Percentiles rank a stretch among this genome's conserved stretches.
phyloP scores from a whole-genome alignment of 2,329 filamentous ascomycete species.

The Dactylellina cionopaga region DNA sequence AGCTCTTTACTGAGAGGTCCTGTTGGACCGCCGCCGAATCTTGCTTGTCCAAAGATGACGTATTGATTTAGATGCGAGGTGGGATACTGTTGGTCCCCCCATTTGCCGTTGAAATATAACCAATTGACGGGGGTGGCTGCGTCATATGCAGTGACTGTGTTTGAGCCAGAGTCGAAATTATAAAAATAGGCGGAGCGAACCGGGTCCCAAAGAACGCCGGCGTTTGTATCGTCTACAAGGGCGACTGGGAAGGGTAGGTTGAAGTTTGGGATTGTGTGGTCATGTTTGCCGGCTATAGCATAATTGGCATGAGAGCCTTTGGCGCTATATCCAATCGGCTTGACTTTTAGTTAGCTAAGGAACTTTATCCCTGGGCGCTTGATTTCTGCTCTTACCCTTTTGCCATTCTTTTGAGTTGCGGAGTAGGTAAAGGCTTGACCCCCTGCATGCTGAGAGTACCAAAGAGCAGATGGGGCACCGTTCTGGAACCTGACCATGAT shows the following conservation, averaged over 20 bases:
- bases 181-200: slow-evolving; percentile 68
- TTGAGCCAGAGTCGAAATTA: slow-evolving; percentile 63
- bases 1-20: slow-evolving; percentile 41
- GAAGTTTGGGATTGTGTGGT: slow-evolving; percentile 71
- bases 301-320: slow-evolving; percentile 74
- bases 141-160: slow-evolving; percentile 65
- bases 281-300: slow-evolving; percentile 69
- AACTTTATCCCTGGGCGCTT: slow-evolving; percentile 11
- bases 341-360: slow-evolving; percentile 50
- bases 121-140: slow-evolving; percentile 65
- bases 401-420: slow-evolving; percentile 66
- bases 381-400: slow-evolving; percentile 26
- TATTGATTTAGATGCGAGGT: slow-evolving; percentile 8
- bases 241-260: slow-evolving; percentile 66
- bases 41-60: slow-evolving; percentile 32
- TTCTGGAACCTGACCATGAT: slow-evolving; percentile 73
- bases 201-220: slow-evolving; percentile 71
- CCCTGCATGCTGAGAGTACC: slow-evolving; percentile 72
- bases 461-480: slow-evolving; percentile 67
- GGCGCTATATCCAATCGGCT: slow-evolving; percentile 69
- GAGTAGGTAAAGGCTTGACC: slow-evolving; percentile 72
- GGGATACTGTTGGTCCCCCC: slow-evolving; percentile 72
- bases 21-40: slow-evolving; percentile 30
- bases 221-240: slow-evolving; percentile 68
- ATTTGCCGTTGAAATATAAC: slow-evolving; percentile 69